Evolutionary conservation across 208 protist species (phyloP).

Genomic region (Acanthamoeba sp.): DNA sequence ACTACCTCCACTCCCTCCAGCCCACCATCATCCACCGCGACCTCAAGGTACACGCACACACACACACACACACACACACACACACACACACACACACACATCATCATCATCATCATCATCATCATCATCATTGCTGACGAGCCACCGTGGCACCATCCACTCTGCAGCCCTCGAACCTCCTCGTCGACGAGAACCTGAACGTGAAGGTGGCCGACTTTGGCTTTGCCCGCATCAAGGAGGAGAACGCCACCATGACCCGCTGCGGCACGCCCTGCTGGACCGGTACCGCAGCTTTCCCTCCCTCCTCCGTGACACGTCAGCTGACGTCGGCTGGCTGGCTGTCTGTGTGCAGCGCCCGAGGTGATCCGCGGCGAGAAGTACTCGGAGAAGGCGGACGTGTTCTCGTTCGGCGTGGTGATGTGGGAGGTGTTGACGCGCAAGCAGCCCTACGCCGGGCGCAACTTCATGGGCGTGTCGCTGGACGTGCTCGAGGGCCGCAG

Average conservation of each 20-base stretch:
- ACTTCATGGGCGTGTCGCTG: background rate
- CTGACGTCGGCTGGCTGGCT: background rate
- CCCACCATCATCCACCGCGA: slow-evolving; percentile 62
- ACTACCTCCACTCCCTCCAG: slow-evolving; percentile 55
- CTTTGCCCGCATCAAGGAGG: background rate
- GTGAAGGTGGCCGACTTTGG: slow-evolving; percentile 25
- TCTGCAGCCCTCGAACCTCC: background rate
- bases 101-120: no score
- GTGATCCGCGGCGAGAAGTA: background rate
- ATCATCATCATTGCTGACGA: no score
- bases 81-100: no score
- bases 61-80: no score
- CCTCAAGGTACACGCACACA: slow-evolving; percentile 32
- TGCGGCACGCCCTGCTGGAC: background rate
- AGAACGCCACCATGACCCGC: slow-evolving; percentile 17
- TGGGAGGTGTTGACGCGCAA: background rate
- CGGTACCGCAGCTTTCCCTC: background rate
- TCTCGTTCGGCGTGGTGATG: background rate
- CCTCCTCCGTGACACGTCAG: background rate
- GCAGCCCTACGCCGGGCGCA: background rate
- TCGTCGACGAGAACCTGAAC: slow-evolving; percentile 26
- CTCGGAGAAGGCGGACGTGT: background rate
- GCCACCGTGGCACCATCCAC: no score
- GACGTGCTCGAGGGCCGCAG: background rate
- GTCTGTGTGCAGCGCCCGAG: background rate